Conservation (phyloP, 75 land plant genomes). For the Sequoia sempervirens region DNA sequence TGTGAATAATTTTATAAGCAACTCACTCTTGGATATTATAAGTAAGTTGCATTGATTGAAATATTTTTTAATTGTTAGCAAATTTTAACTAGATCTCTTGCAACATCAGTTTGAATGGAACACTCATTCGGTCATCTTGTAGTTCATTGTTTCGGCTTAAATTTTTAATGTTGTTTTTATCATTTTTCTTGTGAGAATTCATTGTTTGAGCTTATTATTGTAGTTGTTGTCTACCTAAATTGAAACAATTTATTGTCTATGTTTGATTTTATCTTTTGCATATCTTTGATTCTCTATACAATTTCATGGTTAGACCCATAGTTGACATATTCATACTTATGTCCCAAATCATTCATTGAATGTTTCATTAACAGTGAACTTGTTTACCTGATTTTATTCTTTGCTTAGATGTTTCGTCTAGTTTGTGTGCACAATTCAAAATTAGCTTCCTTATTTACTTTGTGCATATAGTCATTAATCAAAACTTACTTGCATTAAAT, state of each 20-base stretch:
- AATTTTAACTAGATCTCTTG: background rate
- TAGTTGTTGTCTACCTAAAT: background rate
- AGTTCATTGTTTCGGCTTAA: background rate
- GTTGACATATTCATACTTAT: background rate
- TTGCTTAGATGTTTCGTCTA: background rate
- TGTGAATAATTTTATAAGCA: background rate
- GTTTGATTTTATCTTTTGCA: background rate
- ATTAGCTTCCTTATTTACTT: background rate
- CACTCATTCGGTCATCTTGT: background rate
- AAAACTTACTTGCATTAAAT: background rate
- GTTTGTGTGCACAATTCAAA: background rate
- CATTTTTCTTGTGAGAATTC: background rate
- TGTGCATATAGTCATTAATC: background rate
- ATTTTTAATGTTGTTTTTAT: background rate
- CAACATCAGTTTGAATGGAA: background rate
- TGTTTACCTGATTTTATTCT: background rate
- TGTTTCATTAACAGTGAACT: background rate
- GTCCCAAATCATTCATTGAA: background rate
- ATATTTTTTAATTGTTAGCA: no score
- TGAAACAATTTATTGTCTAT: background rate
- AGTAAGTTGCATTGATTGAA: no score
- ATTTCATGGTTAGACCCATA: background rate
- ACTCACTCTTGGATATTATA: background rate
- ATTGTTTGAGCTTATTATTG: background rate
- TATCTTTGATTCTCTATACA: background rate